Evolutionary conservation across 441 rosid genomes (phyloP), one percentile per base, ranked within the genome.

Genomic region (Melastoma candidum): DNA sequence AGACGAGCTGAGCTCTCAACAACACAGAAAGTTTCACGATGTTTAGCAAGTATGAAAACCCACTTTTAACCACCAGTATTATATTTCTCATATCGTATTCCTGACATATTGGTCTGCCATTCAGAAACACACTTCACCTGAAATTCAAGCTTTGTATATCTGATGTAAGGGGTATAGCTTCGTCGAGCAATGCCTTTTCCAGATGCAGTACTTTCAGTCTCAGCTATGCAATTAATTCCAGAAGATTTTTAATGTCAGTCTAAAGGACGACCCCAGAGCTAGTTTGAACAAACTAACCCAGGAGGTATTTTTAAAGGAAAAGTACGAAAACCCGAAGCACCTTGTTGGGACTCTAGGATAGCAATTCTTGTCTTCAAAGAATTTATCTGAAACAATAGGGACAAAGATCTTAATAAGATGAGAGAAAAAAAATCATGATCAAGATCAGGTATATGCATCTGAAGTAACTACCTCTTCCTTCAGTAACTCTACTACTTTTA

Each of bases 111-210:
- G 44, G 13, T 29, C 14, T 36, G 46, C 54, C 26, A 43, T 12
- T 8, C n/a, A 47, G 26, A 32, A 13, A 57, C 11, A 51, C 17
- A 58, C 32, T 41, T 57, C 32, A 87, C 98, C 94, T 77, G 76
- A 77, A 92, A 92, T 68, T 79, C 90, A 64, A 92, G 98, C 76
- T 87, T 92, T 52, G 80, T 82, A 68, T 83, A 92, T 64, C 79
- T 92, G 54, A 87, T 82, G 60, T 63, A 75, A 54, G 88, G 96
- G 46, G 88, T 90, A 67, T 78, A 72, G 70, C 86, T 80, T 58
- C 70, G 53, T 53, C 66, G 66, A 63, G 63, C 64, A 56, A 58
- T 76, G 69, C 66, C 76, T 59, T 52, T 48, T 53, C 58, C 53
- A 47, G 47, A 13, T 29, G 63, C 63, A 11, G 48, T 57, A 64